Percentiles rank a stretch among this genome's conserved stretches.
Evolutionary conservation across 306 rosid genomes (phyloP).

Genomic region (Cyamopsis tetragonoloba): DNA sequence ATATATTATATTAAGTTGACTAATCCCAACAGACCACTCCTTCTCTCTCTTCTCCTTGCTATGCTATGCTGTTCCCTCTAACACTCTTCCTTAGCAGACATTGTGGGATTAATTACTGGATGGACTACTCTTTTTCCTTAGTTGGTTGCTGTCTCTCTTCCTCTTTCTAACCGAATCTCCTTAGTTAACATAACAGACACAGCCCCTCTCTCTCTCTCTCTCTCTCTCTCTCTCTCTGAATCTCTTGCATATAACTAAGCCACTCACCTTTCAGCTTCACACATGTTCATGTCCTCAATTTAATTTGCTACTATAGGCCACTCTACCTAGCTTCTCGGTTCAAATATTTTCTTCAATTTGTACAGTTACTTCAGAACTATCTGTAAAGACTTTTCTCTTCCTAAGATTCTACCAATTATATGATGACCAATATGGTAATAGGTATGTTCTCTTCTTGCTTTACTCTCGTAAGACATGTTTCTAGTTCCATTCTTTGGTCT

Average conservation of each 20-base stretch:
- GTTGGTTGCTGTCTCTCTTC: slow-evolving; percentile 37
- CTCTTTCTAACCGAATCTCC: slow-evolving; percentile 35
- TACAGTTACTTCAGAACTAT: slow-evolving; percentile 20
- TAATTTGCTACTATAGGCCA: slow-evolving; percentile 15
- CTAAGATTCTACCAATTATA: slow-evolving; percentile 14
- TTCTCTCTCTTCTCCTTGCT: slow-evolving; percentile 28
- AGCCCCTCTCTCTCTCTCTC: not conserved
- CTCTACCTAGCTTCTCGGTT: slow-evolving; percentile 28
- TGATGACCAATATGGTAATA: slow-evolving; percentile 13
- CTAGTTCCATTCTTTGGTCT: not conserved
- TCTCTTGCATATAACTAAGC: slow-evolving; percentile 40
- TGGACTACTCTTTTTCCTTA: slow-evolving; percentile 30
- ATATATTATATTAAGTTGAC: slow-evolving; percentile 88
- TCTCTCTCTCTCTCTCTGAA: slow-evolving; percentile 29
- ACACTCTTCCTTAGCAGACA: slow-evolving; percentile 39
- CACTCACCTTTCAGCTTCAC: slow-evolving; percentile 28
- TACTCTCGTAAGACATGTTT: slow-evolving; percentile 5
- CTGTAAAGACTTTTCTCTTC: slow-evolving; percentile 24
- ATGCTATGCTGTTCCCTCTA: slow-evolving; percentile 29
- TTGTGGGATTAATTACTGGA: no score
- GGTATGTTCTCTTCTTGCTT: slow-evolving; percentile 34
- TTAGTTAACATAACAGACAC: slow-evolving; percentile 17
- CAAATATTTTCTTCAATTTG: slow-evolving; percentile 31
- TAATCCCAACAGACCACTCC: slow-evolving; percentile 65
- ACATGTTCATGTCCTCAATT: slow-evolving; percentile 24